Conservation (phyloP, 2,329 filamentous ascomycete species). For the Fusarium veterinarium region DNA sequence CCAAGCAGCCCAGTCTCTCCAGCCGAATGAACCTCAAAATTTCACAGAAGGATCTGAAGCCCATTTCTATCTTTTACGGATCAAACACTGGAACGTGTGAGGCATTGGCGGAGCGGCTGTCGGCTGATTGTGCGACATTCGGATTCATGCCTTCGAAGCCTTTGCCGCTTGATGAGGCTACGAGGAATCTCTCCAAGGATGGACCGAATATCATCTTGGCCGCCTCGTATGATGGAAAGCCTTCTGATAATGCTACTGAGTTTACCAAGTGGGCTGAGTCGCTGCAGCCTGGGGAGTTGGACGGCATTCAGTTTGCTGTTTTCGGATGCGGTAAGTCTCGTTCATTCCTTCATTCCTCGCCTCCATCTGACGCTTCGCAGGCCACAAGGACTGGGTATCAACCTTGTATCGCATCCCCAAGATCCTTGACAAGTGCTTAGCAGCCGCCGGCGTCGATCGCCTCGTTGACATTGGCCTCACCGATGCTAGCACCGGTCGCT, state of each 20-base stretch:
- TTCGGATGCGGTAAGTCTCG: constrained; percentile 8
- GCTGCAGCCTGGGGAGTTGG: neutral
- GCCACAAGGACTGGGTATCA: constrained; percentile 60
- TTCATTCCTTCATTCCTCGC: neutral
- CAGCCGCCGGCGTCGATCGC: constrained; percentile 48
- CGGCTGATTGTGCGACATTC: constrained; percentile 8
- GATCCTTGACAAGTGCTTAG: constrained; percentile 66
- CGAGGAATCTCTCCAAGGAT: neutral
- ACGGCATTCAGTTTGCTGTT: neutral
- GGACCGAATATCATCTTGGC: constrained; percentile 3
- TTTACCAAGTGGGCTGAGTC: constrained; percentile 4
- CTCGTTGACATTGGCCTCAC: constrained; percentile 62
- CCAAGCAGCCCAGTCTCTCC: neutral
- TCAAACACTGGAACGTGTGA: constrained; percentile 11
- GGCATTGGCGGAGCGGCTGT: neutral
- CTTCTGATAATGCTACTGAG: constrained; percentile 1
- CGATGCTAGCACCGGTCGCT: constrained; percentile 71
- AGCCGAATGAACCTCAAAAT: neutral
- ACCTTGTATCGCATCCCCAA: constrained; percentile 77
- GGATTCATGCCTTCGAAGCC: neutral
- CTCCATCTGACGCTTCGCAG: neutral
- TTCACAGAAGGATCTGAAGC: neutral
- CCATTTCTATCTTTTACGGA: constrained; percentile 1
- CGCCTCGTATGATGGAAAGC: neutral
- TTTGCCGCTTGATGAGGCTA: neutral